These are phyloP conservation scores for Ophiostoma tasmaniense DNA, from an alignment of 2,329 filamentous ascomycete species.

Conservation along the genomic window DNA sequence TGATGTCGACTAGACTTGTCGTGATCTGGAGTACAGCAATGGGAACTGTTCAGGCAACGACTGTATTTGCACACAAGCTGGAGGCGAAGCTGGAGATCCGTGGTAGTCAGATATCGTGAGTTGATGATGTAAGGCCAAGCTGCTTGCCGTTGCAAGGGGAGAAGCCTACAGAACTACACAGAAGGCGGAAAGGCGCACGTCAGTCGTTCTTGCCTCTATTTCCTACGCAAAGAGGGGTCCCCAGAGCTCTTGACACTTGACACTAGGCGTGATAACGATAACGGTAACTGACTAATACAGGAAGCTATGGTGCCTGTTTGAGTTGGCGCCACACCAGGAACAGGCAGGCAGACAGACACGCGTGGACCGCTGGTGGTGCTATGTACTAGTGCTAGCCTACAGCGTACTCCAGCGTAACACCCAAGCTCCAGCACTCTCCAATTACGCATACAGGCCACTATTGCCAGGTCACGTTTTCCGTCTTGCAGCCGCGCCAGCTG, in stretches of 20 bases:
- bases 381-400: background rate
- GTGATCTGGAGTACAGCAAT: background rate
- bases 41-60: background rate
- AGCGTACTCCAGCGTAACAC: background rate
- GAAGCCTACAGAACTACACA: conserved; percentile 16
- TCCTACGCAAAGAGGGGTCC: conserved; percentile 6
- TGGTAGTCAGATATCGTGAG: background rate
- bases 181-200: conserved; percentile 10
- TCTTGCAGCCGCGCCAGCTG: conserved; percentile 29
- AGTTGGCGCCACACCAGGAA: conserved; percentile 2
- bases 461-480: conserved; percentile 21
- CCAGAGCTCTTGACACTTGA: conserved; percentile 6
- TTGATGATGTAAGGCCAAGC: background rate
- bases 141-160: background rate
- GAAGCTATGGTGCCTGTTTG: background rate
- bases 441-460: background rate
- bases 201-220: conserved; percentile 9
- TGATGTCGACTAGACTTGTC: background rate
- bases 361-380: conserved; percentile 12
- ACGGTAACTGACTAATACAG: conserved; percentile 5
- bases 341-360: conserved; percentile 15
- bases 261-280: background rate
- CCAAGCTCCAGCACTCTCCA: conserved; percentile 3
- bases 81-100: background rate
- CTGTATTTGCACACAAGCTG: background rate